phyloP scores from a whole-genome alignment of 2,329 filamentous ascomycete species.

The Trichothecium sympodiale region DNA sequence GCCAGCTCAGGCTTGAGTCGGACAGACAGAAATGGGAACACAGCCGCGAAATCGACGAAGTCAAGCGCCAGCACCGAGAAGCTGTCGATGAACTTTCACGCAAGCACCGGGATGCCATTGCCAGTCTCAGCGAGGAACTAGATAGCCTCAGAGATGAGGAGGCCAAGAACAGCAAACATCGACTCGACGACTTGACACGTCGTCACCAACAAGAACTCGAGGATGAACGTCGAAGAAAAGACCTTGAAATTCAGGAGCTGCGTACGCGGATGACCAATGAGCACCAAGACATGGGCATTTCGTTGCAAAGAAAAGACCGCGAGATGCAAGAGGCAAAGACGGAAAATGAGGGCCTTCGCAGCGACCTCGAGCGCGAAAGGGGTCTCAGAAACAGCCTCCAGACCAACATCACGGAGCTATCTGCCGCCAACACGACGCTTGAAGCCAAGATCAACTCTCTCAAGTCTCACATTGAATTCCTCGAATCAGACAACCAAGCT shows the following conservation, averaged over 20 bases:
- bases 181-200: conserved; percentile 52
- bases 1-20: conserved; percentile 21
- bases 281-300: conserved; percentile 36
- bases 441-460: conserved; percentile 68
- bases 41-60: conserved; percentile 40
- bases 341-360: conserved; percentile 31
- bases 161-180: conserved; percentile 53
- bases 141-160: conserved; percentile 28
- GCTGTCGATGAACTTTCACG: conserved; percentile 21
- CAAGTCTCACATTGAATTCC: conserved; percentile 73
- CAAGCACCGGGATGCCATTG: conserved; percentile 21
- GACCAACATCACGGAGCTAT: conserved; percentile 44
- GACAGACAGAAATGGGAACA: conserved; percentile 25
- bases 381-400: conserved; percentile 43
- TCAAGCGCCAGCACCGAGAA: conserved; percentile 27
- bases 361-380: conserved; percentile 51
- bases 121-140: conserved; percentile 33
- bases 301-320: conserved; percentile 40
- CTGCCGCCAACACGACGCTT: conserved; percentile 51
- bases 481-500: conserved; percentile 81
- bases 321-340: conserved; percentile 39
- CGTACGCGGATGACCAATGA: conserved; percentile 39
- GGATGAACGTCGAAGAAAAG: conserved; percentile 46
- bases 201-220: conserved; percentile 55
- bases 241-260: conserved; percentile 56